phyloP scores from a whole-genome alignment of 2,329 filamentous ascomycete species.

The Verticillium albo-atrum region DNA sequence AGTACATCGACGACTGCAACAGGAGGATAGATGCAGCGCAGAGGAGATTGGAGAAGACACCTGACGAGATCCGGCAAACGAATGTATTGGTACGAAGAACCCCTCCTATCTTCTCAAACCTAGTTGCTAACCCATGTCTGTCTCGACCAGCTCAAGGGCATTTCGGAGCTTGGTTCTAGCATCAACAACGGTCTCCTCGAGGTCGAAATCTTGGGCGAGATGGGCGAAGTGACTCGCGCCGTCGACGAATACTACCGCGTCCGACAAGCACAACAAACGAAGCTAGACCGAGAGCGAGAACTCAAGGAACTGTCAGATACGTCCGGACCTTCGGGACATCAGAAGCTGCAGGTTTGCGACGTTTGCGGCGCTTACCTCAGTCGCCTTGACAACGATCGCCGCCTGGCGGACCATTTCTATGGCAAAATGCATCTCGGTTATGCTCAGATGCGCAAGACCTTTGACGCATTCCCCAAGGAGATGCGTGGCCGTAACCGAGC shows the following conservation, averaged over 20 bases:
- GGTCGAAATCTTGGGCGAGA: conserved; percentile 78
- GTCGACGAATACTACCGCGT: conserved; percentile 87
- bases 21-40: conserved; percentile 87
- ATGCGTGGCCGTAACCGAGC: conserved; percentile 68
- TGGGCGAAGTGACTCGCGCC: conserved; percentile 74
- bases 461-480: conserved; percentile 81
- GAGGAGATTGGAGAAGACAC: conserved; percentile 89
- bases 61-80: conserved; percentile 94
- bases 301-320: conserved; percentile 89
- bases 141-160: conserved; percentile 62
- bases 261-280: conserved; percentile 72
- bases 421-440: conserved; percentile 99
- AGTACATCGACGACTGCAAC: conserved; percentile 97
- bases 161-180: conserved; percentile 72
- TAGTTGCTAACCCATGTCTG: not conserved
- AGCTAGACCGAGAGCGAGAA: conserved; percentile 80
- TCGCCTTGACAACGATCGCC: conserved; percentile 87
- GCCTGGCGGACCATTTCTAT: conserved; percentile 95
- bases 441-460: conserved; percentile 95
- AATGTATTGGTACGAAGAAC: conserved; percentile 64
- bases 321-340: conserved; percentile 86
- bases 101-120: not conserved
- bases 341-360: conserved; percentile 98
- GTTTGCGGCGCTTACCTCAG: conserved; percentile 95
- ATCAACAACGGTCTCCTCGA: conserved; percentile 82